Conservation (phyloP, 192 early-diverging fungal genomes). For the Coemansia sp. region DNA sequence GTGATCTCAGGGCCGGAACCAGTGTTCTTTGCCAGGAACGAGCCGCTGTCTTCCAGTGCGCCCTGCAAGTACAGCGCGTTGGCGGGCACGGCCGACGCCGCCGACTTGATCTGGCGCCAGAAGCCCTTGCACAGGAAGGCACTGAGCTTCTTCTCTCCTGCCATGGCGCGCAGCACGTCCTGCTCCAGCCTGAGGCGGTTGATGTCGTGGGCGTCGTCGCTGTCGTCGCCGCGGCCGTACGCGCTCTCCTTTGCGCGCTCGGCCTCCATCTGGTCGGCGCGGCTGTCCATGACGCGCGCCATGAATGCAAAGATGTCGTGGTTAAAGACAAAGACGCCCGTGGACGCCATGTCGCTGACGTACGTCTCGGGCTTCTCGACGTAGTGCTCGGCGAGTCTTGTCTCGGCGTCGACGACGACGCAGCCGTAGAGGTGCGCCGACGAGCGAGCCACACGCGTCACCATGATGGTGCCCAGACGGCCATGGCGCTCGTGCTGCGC, state of each 20-base stretch:
- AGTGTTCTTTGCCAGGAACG: constrained; percentile 47
- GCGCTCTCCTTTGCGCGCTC: constrained; percentile 59
- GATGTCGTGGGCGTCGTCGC: constrained; percentile 56
- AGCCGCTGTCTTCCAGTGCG: constrained; percentile 63
- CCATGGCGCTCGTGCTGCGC: constrained; percentile 79
- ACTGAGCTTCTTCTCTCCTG: constrained; percentile 80
- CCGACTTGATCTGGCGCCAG: constrained; percentile 98
- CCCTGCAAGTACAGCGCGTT: constrained; percentile 93
- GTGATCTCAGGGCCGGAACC: constrained; percentile 71
- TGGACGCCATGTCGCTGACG: constrained; percentile 91
- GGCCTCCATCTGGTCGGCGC: constrained; percentile 50
- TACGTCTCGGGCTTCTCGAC: constrained; percentile 98
- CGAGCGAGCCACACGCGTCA: constrained; percentile 80
- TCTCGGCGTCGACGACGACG: constrained; percentile 86
- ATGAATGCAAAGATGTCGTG: constrained; percentile 85
- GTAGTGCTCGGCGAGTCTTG: constrained; percentile 91
- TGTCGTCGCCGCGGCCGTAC: constrained; percentile 46
- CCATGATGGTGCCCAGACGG: constrained; percentile 85
- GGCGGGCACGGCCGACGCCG: constrained; percentile 88
- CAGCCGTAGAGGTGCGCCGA: constrained; percentile 88
- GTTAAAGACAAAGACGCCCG: constrained; percentile 94
- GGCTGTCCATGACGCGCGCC: constrained; percentile 70
- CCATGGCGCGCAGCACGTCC: constrained; percentile 85
- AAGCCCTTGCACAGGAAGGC: constrained; percentile 83
- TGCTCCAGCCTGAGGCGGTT: constrained; percentile 82